Evolutionary conservation across 805 yeast genomes (phyloP).

Genomic region (Teunomyces lycoperdinae): DNA sequence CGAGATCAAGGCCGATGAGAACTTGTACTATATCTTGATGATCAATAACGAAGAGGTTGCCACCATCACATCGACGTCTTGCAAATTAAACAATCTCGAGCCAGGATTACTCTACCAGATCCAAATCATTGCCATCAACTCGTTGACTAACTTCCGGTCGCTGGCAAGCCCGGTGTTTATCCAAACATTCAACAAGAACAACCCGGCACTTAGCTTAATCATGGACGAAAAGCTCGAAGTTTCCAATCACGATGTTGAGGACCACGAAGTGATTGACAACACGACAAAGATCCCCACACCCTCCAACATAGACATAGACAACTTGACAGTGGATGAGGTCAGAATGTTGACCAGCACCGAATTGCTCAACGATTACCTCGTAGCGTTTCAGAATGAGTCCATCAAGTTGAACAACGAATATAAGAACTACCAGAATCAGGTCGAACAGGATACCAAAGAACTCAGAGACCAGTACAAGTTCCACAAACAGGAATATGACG

Average conservation of each 20-base stretch:
- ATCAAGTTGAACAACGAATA: conserved; percentile 18
- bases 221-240: conserved; percentile 5
- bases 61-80: conserved; percentile 32
- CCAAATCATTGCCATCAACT: conserved; percentile 36
- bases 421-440: conserved; percentile 12
- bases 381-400: conserved; percentile 25
- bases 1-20: conserved; percentile 26
- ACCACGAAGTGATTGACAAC: conserved; percentile 1
- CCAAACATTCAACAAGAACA: conserved; percentile 18
- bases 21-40: conserved; percentile 29
- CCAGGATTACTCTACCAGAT: conserved; percentile 30
- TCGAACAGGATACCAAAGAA: conserved; percentile 12
- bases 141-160: conserved; percentile 32
- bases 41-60: conserved; percentile 37
- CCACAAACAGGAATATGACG: conserved; percentile 37
- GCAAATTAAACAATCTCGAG: conserved; percentile 30
- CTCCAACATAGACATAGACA: conserved; percentile 5
- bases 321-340: conserved; percentile 13
- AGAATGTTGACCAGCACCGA: conserved; percentile 16
- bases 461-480: conserved; percentile 27
- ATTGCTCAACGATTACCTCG: conserved; percentile 21
- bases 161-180: conserved; percentile 32
- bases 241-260: background rate
- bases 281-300: background rate
- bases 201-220: background rate